Evolutionary conservation across 495 filamentous ascomycete genomes (phyloP).

Genomic region (Lophiotrema nucula): DNA sequence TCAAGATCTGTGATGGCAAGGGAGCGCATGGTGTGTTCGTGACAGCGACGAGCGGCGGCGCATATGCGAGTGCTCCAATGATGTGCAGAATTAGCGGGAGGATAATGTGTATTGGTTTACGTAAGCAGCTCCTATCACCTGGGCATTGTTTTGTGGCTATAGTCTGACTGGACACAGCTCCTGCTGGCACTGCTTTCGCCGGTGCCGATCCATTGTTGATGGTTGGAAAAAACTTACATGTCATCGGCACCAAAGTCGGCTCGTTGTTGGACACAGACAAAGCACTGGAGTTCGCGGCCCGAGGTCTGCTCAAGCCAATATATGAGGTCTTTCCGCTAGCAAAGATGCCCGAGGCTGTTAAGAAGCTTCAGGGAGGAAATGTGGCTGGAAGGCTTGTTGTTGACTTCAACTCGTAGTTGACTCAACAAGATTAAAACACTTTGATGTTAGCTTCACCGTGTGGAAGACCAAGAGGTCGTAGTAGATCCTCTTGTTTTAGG

Average conservation of each 20-base stretch:
- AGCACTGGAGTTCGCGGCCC: conserved; percentile 49
- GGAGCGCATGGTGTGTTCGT: conserved; percentile 54
- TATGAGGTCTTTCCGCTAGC: conserved; percentile 37
- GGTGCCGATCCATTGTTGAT: conserved; percentile 48
- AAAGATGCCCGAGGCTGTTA: conserved; percentile 38
- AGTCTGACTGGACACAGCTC: conserved; percentile 26
- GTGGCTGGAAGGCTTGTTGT: conserved; percentile 53
- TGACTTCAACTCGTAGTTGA: conserved; percentile 47
- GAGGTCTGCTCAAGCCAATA: conserved; percentile 43
- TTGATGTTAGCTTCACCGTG: too few relatives aligned
- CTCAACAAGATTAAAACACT: too few relatives aligned
- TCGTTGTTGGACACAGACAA: conserved; percentile 48
- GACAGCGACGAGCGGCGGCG: conserved; percentile 45
- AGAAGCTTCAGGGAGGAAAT: conserved; percentile 43
- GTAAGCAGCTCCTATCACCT: background rate
- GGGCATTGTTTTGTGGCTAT: background rate
- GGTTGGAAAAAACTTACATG: conserved; percentile 46
- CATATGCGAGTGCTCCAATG: conserved; percentile 44
- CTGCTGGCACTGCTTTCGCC: conserved; percentile 6
- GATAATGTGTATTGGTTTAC: conserved; percentile 49
- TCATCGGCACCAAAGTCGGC: conserved; percentile 51
- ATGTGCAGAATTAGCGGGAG: conserved; percentile 43
- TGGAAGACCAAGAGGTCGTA: too few relatives aligned
- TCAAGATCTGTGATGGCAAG: conserved; percentile 47
- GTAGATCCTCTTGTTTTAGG: too few relatives aligned